Evolutionary conservation across 2,329 filamentous ascomycete genomes (phyloP).

Genomic region (Apiospora koreana): DNA sequence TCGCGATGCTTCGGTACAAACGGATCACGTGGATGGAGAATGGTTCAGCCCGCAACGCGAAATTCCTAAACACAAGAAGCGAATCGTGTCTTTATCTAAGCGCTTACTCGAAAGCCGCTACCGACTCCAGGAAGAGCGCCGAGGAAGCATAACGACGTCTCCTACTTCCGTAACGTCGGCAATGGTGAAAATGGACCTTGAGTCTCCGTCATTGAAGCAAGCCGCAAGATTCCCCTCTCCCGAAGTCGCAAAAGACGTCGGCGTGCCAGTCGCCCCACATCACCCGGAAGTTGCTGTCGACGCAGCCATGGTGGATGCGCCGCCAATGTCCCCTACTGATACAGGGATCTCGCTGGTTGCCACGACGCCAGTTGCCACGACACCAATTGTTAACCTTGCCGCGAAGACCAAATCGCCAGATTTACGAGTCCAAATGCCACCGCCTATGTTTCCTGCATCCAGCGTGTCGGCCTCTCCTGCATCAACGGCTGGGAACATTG

Average conservation of each 20-base stretch:
- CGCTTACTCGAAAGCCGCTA: constrained; percentile 52
- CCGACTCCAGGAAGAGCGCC: constrained; percentile 40
- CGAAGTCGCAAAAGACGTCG: constrained; percentile 17
- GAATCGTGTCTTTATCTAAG: constrained; percentile 54
- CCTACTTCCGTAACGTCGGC: constrained; percentile 30
- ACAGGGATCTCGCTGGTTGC: constrained; percentile 16
- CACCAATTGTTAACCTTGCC: constrained; percentile 15
- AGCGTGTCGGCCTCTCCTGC: constrained; percentile 41
- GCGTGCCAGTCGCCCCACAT: constrained; percentile 15
- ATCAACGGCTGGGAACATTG: constrained; percentile 43
- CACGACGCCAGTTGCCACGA: constrained; percentile 4
- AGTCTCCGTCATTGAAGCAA: constrained; percentile 36
- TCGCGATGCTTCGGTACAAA: constrained; percentile 54
- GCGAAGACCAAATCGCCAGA: constrained; percentile 23
- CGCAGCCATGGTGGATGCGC: constrained; percentile 36
- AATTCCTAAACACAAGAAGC: constrained; percentile 43
- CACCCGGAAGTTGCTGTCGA: constrained; percentile 23
- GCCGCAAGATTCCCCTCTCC: constrained; percentile 21
- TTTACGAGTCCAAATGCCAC: constrained; percentile 56
- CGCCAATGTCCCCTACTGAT: constrained; percentile 29
- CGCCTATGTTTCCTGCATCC: constrained; percentile 48
- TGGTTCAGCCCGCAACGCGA: constrained; percentile 48
- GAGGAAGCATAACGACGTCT: constrained; percentile 28
- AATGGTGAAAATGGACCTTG: constrained; percentile 41
- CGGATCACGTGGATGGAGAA: constrained; percentile 53